A percentile compares a stretch with the other conserved stretches of the same genome.
Conservation (phyloP, 495 filamentous ascomycete species). For the Pyrenopolyporus hunteri region DNA sequence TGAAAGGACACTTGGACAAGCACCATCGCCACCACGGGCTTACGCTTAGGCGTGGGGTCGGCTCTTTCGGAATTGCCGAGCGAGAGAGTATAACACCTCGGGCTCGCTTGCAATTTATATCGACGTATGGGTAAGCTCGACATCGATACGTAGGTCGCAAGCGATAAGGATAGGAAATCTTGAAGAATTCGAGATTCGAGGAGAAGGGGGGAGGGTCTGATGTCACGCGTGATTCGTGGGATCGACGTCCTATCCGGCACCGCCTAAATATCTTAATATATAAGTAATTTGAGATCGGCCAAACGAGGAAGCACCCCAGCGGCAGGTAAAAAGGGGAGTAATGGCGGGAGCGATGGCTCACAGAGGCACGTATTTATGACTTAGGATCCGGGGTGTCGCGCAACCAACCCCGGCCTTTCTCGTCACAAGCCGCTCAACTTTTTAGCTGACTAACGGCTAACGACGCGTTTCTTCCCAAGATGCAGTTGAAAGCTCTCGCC, state of each 20-base stretch:
- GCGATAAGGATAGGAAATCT: slow-evolving; percentile 24
- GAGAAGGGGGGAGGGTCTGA: slow-evolving; percentile 10
- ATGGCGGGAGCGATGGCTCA: neutral
- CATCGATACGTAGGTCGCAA: slow-evolving; percentile 4
- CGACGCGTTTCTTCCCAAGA: slow-evolving; percentile 35
- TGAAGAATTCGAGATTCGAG: slow-evolving; percentile 14
- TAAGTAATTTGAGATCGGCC: slow-evolving; percentile 41
- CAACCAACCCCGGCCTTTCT: slow-evolving; percentile 13
- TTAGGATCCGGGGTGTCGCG: slow-evolving; percentile 12
- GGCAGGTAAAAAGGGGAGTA: slow-evolving; percentile 34
- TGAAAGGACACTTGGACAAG: too few relatives aligned
- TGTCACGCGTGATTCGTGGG: slow-evolving; percentile 29
- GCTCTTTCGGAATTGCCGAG: slow-evolving; percentile 23
- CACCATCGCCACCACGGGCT: too few relatives aligned
- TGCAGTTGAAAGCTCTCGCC: slow-evolving; percentile 47
- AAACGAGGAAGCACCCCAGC: slow-evolving; percentile 26
- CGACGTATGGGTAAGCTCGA: slow-evolving; percentile 6
- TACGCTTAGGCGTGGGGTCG: neutral
- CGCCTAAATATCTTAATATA: slow-evolving; percentile 46
- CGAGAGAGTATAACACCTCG: slow-evolving; percentile 10
- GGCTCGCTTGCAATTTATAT: neutral
- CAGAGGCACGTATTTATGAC: slow-evolving; percentile 33
- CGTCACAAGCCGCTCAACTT: slow-evolving; percentile 25
- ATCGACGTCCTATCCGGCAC: slow-evolving; percentile 28
- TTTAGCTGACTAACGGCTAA: slow-evolving; percentile 24